Evolutionary conservation across 768 basidiomycete genomes (phyloP), one percentile per base, ranked within the genome.

Genomic region (Rhizopogon sp.): DNA sequence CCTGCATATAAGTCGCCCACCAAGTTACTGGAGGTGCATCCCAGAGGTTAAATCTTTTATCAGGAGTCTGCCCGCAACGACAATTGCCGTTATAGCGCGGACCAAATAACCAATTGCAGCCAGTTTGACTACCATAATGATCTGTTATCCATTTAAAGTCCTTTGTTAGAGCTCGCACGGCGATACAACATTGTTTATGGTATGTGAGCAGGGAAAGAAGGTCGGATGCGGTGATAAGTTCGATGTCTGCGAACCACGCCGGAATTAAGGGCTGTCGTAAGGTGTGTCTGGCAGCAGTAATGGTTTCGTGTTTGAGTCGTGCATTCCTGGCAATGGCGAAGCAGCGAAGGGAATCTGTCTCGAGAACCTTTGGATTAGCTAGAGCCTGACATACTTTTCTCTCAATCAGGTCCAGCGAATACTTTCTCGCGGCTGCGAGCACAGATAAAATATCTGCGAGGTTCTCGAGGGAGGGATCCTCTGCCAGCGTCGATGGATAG

Each of bases 281-380:
- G 0, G 70, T 67, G 37, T 60, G 56, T 25, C 56, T 63, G n/a
- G 70, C 69, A 39, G 74, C 71, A 2, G 64, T 57, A 16, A 57
- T 25, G 0, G 65, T 65, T 41, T 68, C 63, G 6, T 61, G 53
- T 25, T 46, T 56, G n/a, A 67, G 43, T 6, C 50, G 43, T 39
- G 64, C 67, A 8, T 58, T 64, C 17, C 58, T 60, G 5, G 72
- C 68, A 11, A 74, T 62, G 5, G 66, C 71, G 51, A 70, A 75
- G 7, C 65, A 64, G 3, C 64, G 59, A 1, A 75, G 20, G 5
- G 71, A 57, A 5, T 66, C 63, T 1, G 22, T 54, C 3, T 65
- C 55, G 7, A 65, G 42, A 13, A 60, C 46, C 6, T 56, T 35
- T 1, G 66, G 62, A 43, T 54, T 54, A 8, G 52, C 51, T 14